These are phyloP conservation scores for Hygrocybe punicea DNA, from an alignment of 768 basidiomycete species.

Conservation along the genomic window DNA sequence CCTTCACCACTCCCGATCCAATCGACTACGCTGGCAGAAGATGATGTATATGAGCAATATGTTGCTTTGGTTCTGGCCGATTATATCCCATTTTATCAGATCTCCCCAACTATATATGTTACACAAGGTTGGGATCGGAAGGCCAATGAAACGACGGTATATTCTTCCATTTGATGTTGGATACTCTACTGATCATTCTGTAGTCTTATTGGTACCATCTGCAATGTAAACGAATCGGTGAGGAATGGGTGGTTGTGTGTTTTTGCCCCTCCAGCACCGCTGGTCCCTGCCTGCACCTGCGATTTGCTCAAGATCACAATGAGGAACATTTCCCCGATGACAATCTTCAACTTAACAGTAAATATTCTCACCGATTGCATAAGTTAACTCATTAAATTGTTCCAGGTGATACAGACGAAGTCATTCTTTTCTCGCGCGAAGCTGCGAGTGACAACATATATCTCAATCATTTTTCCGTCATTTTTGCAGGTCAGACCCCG, in stretches of 20 bases:
- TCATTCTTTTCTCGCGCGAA: slow-evolving; percentile 10
- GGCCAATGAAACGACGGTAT: slow-evolving; percentile 3
- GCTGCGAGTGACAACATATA: slow-evolving; percentile 2
- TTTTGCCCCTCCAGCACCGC: slow-evolving; percentile 1
- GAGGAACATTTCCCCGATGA: slow-evolving; percentile 9
- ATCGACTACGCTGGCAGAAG: background rate
- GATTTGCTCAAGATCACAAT: background rate
- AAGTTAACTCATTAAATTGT: background rate
- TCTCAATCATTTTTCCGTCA: slow-evolving; percentile 9
- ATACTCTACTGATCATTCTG: background rate
- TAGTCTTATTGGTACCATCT: slow-evolving; percentile 7
- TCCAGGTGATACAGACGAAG: background rate
- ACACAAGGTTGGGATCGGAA: slow-evolving; percentile 16
- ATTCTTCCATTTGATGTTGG: background rate
- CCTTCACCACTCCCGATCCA: background rate
- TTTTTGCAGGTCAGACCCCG: background rate
- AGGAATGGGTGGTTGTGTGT: slow-evolving; percentile 3
- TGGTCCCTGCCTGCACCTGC: slow-evolving; percentile 4
- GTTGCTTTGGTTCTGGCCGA: slow-evolving; percentile 6
- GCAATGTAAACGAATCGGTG: slow-evolving; percentile 8
- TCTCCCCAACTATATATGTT: slow-evolving; percentile 9
- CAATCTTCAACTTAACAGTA: slow-evolving; percentile 1
- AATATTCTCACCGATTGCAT: background rate
- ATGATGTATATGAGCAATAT: background rate
- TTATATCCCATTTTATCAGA: slow-evolving; percentile 9